Percentiles rank a stretch among this genome's conserved stretches.
phyloP scores from a whole-genome alignment of 495 filamentous ascomycete species.

The Trichoderma erinaceum region DNA sequence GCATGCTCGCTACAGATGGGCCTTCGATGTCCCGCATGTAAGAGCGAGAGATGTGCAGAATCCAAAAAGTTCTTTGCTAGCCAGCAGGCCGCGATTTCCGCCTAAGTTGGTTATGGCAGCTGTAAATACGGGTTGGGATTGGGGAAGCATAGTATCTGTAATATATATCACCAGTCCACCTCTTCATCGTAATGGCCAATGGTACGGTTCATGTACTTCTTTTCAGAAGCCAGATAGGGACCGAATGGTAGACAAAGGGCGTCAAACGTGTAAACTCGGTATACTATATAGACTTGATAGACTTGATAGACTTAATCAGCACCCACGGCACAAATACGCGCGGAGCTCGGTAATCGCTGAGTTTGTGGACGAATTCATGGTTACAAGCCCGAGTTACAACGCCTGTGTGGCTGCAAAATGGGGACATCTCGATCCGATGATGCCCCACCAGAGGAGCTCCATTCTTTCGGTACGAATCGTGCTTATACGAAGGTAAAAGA shows the following conservation, averaged over 20 bases:
- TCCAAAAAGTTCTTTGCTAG: conserved; percentile 90
- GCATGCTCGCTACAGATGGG: conserved; percentile 75
- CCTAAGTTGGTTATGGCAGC: neutral
- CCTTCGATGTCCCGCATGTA: conserved; percentile 89
- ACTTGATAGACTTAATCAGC: neutral
- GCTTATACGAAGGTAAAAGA: neutral
- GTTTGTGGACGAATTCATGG: neutral
- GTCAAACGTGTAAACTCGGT: too few species aligned
- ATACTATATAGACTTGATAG: neutral
- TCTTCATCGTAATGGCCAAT: neutral
- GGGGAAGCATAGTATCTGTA: neutral
- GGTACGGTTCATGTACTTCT: too few species aligned
- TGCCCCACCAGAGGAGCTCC: neutral
- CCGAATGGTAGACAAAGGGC: too few species aligned
- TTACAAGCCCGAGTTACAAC: neutral
- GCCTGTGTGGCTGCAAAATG: neutral
- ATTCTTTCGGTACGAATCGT: neutral
- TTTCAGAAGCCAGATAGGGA: too few species aligned
- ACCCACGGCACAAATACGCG: neutral
- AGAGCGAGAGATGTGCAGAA: conserved; percentile 79
- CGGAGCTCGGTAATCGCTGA: neutral
- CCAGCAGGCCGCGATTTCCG: conserved; percentile 28
- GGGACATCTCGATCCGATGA: neutral
- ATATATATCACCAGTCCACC: neutral
- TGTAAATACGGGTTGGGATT: neutral